These are phyloP conservation scores for Saccharomycopsis schoenii DNA, from an alignment of 805 yeast genomes.

Conservation along the genomic window DNA sequence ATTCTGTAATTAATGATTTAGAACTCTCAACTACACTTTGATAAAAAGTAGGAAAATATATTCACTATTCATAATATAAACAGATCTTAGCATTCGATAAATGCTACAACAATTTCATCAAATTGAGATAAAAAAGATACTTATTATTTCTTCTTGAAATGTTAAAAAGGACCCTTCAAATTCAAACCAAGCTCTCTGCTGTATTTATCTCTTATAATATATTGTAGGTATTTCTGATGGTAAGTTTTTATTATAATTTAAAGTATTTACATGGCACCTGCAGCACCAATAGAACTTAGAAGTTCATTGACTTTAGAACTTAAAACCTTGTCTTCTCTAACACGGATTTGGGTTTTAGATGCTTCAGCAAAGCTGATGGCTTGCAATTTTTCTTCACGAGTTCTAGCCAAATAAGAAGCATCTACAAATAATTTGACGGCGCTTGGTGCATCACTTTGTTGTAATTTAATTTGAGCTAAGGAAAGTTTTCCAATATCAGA, in stretches of 20 bases:
- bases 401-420: conserved; percentile 73
- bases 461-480: conserved; percentile 86
- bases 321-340: conserved; percentile 60
- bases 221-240: background rate
- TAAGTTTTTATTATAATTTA: background rate
- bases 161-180: background rate
- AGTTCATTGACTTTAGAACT: conserved; percentile 49
- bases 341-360: conserved; percentile 75
- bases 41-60: background rate
- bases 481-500: conserved; percentile 83
- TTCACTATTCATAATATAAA: background rate
- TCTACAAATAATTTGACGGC: conserved; percentile 78
- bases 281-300: background rate
- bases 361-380: conserved; percentile 91
- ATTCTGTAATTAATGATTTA: too few species aligned
- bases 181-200: background rate
- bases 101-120: background rate
- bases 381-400: conserved; percentile 77
- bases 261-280: background rate
- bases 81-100: background rate
- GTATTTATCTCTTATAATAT: background rate
- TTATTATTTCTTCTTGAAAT: background rate
- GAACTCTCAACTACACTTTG: background rate
- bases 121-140: background rate
- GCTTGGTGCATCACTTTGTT: conserved; percentile 70